Percentiles rank a stretch among this genome's conserved stretches.
phyloP scores from a whole-genome alignment of 495 filamentous ascomycete genomes.

The Tetracladium marchalianum region DNA sequence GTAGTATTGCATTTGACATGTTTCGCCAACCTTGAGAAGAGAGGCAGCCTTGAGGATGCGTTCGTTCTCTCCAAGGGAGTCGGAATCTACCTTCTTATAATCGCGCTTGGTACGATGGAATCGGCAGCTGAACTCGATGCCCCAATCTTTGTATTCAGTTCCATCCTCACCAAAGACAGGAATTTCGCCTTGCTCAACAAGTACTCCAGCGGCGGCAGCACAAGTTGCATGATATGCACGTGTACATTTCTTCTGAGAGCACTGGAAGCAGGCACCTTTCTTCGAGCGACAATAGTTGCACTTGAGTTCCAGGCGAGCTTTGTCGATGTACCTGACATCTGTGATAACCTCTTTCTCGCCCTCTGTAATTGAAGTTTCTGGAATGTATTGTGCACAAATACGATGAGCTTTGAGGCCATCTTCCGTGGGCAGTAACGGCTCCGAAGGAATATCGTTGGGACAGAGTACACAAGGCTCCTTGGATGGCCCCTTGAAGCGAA shows the following conservation, averaged over 20 bases:
- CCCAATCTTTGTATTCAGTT: conserved; percentile 78
- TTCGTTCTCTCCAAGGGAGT: conserved; percentile 59
- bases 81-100: conserved; percentile 48
- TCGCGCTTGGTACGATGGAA: conserved; percentile 85
- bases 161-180: conserved; percentile 88
- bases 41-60: conserved; percentile 58
- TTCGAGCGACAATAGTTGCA: conserved; percentile 92
- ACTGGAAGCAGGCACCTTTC: conserved; percentile 93
- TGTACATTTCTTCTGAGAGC: conserved; percentile 88
- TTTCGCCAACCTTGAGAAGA: conserved; percentile 59
- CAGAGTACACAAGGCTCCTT: conserved; percentile 89
- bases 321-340: conserved; percentile 71
- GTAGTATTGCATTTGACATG: conserved; percentile 82
- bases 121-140: conserved; percentile 85
- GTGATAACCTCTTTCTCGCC: conserved; percentile 61
- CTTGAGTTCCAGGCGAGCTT: conserved; percentile 80
- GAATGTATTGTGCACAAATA: conserved; percentile 80
- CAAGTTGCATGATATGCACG: conserved; percentile 93
- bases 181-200: conserved; percentile 75
- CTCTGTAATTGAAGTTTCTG: conserved; percentile 81
- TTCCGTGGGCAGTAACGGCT: conserved; percentile 78
- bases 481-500: conserved; percentile 56
- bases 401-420: conserved; percentile 82
- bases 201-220: conserved; percentile 80
- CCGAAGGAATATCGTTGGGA: conserved; percentile 80